Base-by-base conservation (phyloP, 1,284 basidiomycete species). In the Sutorius eximius region DNA sequence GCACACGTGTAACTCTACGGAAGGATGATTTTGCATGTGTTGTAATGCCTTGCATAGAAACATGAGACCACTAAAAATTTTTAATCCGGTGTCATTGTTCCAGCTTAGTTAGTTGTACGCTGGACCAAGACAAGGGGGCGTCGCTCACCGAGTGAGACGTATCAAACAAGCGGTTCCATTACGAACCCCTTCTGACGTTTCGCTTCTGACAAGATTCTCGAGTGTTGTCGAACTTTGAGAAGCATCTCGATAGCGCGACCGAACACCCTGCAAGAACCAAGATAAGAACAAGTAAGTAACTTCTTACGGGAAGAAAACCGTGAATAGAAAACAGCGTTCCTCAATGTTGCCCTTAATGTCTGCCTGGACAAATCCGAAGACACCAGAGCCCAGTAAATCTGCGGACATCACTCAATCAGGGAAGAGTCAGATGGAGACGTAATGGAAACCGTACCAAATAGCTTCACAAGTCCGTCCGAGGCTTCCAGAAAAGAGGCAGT, bases 271-370 rank as follows among this genome's bases (percentile, higher is more conserved):
- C 34, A 59, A 49, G 53, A 45, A 53, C 33, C 45, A 50, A 52
- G 22, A 56, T 56, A 49, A 66, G 48, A 50, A 33, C 30, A 56
- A 61, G 44, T 43, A 51, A 52, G 42, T 41, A 51, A 52, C 59
- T 59, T 53, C 53, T 57, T 38, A 40, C 30, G 48, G 54, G 36
- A 49, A 44, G 46, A 30, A 46, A 37, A 52, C n/a, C 47, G 47
- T 50, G 59, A 56, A 58, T 56, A 32, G 55, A 63, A 56, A 69
- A 67, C 51, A 47, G 69, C 81, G 58, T 62, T 92, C 93, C 60
- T 80, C 77, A 61, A 99, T 92, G 75, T 98, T 98, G 52, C 83
- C 87, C 63, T 85, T 86, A 66, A 99, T 80, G 74, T 99, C 96
- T 57, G 82, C 82, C 75, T 98, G 93, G 1, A 98, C 92, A 62